Evolutionary conservation across 148 eudicot species (phyloP).

Genomic region (Vaccinium vitisidaea): DNA sequence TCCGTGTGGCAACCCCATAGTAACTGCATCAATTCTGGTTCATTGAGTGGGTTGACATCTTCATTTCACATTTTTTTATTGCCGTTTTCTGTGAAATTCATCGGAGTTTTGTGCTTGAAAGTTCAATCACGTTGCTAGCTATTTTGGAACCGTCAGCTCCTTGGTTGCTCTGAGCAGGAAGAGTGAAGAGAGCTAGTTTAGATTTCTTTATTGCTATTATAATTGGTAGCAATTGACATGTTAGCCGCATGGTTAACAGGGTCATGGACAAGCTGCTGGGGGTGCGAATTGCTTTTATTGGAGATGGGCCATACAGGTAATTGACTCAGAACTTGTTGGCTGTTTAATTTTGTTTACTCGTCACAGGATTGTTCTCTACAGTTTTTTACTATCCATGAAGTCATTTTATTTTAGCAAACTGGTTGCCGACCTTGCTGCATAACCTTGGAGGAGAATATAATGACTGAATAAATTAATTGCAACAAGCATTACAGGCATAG

Average conservation of each 20-base stretch:
- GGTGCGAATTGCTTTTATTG: slow-evolving; percentile 87
- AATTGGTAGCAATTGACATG: background rate
- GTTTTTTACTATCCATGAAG: background rate
- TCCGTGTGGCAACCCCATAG: background rate
- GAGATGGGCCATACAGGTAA: slow-evolving; percentile 94
- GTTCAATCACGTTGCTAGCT: background rate
- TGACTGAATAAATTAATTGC: background rate
- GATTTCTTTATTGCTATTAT: slow-evolving; percentile 1
- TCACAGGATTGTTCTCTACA: background rate
- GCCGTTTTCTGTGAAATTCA: background rate
- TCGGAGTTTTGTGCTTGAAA: background rate
- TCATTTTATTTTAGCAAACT: background rate
- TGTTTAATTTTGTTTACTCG: background rate
- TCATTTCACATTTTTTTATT: background rate
- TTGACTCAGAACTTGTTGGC: slow-evolving; percentile 5
- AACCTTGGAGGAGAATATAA: background rate
- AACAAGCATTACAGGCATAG: background rate
- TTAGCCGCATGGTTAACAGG: slow-evolving; percentile 38
- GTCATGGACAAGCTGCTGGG: slow-evolving; percentile 86
- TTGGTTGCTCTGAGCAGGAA: background rate
- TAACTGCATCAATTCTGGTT: background rate
- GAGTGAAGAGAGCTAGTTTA: background rate
- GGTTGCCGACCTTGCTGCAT: background rate
- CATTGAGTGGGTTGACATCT: background rate
- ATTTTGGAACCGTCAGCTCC: background rate